Evolutionary conservation across 495 filamentous ascomycete species (phyloP), one percentile per base, ranked within the genome.

Genomic region (Aspergillus nidulans): DNA sequence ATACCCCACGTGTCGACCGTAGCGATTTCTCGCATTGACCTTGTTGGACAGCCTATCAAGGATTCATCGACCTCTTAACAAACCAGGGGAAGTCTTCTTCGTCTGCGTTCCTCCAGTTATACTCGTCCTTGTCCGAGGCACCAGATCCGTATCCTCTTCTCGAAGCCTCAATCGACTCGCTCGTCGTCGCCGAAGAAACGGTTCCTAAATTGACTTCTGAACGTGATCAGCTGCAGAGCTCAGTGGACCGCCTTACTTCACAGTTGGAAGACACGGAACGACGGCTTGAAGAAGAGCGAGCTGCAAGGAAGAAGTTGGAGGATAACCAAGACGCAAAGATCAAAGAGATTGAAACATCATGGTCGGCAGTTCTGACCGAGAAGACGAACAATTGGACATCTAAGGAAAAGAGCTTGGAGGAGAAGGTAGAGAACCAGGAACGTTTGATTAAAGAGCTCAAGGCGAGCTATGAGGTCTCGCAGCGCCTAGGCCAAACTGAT

Each of bases 311-410:
- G 67, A 78, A 84, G 34, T 68, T 95, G 9, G 91, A 99, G 66
- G 85, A 85, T 23, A 82, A 76, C 26, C 77, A 91, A 41, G 90
- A 97, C 59, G 67, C 73, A 13, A 88, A 78, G 60, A 85, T 91
- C 39, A 92, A 88, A 67, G 92, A 96, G 57, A 84, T 95, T 20
- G 94, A 97, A 69, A 71, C 79, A 8, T 92, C 92, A 2, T 97
- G 94, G 92, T 80, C 85, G 8, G 90, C 89, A 16, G 92, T 97
- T n/a, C 68, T 99, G 28, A 81, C 85, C 28, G 94, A 99, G 77
- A 97, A 97, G 73, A 85, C 90, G 56, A 90, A 92, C 64, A 97
- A 97, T 64, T 97, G 94, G 94, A 83, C 87, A 54, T 88, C 92
- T 26, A 97, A 96, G 67, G 94, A 99, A 76, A 88, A 87, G 68